Base-by-base conservation (phyloP, 1,284 basidiomycete genomes). In the Tilletia walkeri region DNA sequence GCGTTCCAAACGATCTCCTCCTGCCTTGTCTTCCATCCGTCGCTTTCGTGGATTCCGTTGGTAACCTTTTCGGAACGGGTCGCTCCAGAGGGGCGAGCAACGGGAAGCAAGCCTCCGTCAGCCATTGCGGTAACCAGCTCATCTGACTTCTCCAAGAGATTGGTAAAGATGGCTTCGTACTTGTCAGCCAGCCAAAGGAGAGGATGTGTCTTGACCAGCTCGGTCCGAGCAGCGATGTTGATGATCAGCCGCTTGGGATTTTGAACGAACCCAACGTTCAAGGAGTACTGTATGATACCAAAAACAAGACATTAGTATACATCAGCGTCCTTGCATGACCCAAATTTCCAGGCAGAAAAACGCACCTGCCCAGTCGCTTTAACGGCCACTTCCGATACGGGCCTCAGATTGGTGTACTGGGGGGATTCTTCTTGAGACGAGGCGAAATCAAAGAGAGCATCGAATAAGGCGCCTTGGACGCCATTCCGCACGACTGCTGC, bases 361-460 rank as follows among this genome's bases (percentile, higher is more conserved):
- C 48, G 18, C 41, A 66, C 65, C 65, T 66, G 65, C 12, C 45
- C 65, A 50, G 68, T 20, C 9, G 50, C 71, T 3, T 70, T 61
- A 38, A 76, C 53, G 49, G 69, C 66, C 18, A 9, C 49, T 0
- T 49, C 30, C 16, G 30, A 36, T 18, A 69, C 56, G 24, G 65
- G 30, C n/a, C 41, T 34, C 45, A 66, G 24, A 10, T n/a, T 47
- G 16, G 9, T 20, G n/a, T 30, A 16, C 45, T 45, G 10, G 16
- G 65, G 16, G 18, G 24, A 41, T 45, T 24, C 12, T 16, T 39
- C 16, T 39, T 71, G 76, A 2, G 68, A 56, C 18, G 69, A 67
- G 70, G 79, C 80, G 41, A 77, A 80, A 67, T 81, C 80, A 38
- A 82, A 77, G 2, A 82, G 73, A 9, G 79, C 74, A 45, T 82